Percentiles rank a stretch among this genome's conserved stretches.
phyloP scores from a whole-genome alignment of 2,329 filamentous ascomycete genomes.

The Colletotrichum scovillei region DNA sequence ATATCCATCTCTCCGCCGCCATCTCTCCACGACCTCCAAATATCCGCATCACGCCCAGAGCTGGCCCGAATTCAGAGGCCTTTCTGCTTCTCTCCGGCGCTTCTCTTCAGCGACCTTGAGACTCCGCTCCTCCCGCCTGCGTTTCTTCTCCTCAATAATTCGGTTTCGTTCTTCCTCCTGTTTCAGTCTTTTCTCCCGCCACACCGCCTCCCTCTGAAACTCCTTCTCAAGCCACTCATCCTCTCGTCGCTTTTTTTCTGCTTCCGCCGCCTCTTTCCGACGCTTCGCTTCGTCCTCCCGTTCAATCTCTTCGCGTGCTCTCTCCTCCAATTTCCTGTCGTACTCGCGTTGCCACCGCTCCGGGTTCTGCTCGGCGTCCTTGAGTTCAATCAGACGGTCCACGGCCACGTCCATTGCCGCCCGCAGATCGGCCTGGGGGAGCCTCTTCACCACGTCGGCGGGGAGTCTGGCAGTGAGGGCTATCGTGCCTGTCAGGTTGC shows the following conservation, averaged over 20 bases:
- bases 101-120: neutral
- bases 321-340: neutral
- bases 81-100: neutral
- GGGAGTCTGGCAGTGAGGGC: neutral
- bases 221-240: neutral
- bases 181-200: neutral
- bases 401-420: neutral
- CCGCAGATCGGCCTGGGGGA: neutral
- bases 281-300: too few species aligned
- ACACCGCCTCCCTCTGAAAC: neutral
- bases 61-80: neutral
- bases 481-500: slow-evolving; percentile 15
- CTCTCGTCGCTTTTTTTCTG: neutral
- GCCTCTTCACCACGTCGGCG: neutral
- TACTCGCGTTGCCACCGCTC: neutral
- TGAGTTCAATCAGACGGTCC: neutral
- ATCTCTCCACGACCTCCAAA: too few species aligned
- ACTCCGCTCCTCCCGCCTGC: neutral
- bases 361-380: neutral
- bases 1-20: neutral
- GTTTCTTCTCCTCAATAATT: neutral
- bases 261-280: neutral
- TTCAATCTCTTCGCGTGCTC: neutral
- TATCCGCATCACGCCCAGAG: neutral
- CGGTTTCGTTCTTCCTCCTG: neutral